Evolutionary conservation across 768 basidiomycete genomes (phyloP), one percentile per base, ranked within the genome.

Genomic region (Brasilioporus rufonigricans): DNA sequence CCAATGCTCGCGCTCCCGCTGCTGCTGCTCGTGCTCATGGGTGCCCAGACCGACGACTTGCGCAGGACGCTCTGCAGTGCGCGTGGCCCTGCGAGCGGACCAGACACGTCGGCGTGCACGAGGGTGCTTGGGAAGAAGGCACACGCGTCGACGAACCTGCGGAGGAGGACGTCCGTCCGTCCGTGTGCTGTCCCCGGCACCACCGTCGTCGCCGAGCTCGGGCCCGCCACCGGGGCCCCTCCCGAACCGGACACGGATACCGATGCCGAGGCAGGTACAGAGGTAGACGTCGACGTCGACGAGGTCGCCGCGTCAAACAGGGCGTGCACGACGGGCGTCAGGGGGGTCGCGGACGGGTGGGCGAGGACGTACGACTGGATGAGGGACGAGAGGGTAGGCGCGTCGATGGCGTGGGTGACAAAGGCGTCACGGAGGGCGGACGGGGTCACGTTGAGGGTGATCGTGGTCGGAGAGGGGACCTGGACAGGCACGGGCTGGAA

Each of bases 51-150:
- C 0, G 82, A 77, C 35, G 78, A 73, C 59, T 79, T 85, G 55
- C 84, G 79, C 23, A 85, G 78, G 27, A 76, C 78, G 71, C 80
- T 82, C 57, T 83, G 81, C 14, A 86, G 72, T 4, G 83, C 82
- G 14, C 82, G 75, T 0, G 79, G 73, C 23, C 83, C 84, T 4
- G 84, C 79, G 8, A 79, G 67, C 0, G 82, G 80, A 5, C 84
- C 84, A 1, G 78, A 65, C 10, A 79, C 74, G 35, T 81, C 82
- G 4, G 83, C 82, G 57, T 85, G 84, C 5, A 77, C 66, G 26
- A 85, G 65, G 0, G 72, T 68, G 23, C 66, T 48, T n/a, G 78
- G 68, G 48, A 85, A 81, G 54, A 80, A 82, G 6, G 75, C 59
- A 11, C 79, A 79, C 0, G 81, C 79, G 44, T 81, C 81, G 16